phyloP scores from a whole-genome alignment of 139 green algal species.

The Spirogloea muscicola region DNA sequence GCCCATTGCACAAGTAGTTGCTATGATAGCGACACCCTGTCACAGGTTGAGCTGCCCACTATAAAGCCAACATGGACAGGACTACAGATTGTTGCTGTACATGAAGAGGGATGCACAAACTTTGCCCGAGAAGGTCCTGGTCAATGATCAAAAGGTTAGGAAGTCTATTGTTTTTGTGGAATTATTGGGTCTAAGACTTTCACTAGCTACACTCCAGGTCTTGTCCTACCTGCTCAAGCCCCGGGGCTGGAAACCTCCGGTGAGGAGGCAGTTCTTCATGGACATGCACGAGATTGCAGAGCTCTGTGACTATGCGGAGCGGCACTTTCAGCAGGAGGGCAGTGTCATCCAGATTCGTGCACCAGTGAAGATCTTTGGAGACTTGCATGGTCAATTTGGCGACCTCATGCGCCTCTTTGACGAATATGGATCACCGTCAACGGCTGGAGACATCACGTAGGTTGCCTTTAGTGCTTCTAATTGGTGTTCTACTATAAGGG shows the following conservation, averaged over 20 bases:
- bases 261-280: constrained; percentile 70
- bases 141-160: no score
- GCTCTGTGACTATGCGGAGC: constrained; percentile 86
- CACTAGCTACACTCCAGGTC: constrained; percentile 51
- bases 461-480: no score
- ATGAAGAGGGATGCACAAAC: no score
- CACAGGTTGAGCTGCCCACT: no score
- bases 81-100: no score
- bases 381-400: constrained; percentile 97
- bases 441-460: constrained; percentile 98
- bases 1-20: no score
- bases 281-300: constrained; percentile 75
- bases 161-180: neutral
- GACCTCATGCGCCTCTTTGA: constrained; percentile 99
- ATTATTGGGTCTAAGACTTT: neutral
- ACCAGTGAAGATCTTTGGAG: constrained; percentile 98
- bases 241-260: constrained; percentile 55
- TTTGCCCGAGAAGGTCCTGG: no score
- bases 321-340: constrained; percentile 62
- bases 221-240: constrained; percentile 66
- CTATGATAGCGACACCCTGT: no score
- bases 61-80: no score
- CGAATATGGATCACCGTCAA: constrained; percentile 95
- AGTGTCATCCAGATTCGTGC: constrained; percentile 68
- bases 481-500: no score